These are phyloP conservation scores for Exophiala sp. DNA, from an alignment of 2,329 filamentous ascomycete genomes.

Conservation along the genomic window DNA sequence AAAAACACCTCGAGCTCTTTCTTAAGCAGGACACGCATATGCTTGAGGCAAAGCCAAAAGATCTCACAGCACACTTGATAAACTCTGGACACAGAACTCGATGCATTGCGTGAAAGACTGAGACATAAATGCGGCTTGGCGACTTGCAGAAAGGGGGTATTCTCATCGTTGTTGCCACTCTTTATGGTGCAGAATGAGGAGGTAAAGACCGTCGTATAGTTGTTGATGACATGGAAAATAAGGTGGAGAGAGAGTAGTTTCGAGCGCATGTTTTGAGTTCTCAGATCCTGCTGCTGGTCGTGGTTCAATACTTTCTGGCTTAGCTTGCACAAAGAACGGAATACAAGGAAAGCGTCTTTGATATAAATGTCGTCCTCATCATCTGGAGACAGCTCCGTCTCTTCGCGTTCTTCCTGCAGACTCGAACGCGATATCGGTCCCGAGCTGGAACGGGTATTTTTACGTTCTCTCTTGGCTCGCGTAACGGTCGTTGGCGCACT, in stretches of 20 bases:
- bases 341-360: conserved; percentile 93
- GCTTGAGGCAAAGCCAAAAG: conserved; percentile 95
- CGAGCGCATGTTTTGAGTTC: conserved; percentile 93
- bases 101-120: conserved; percentile 89
- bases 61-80: conserved; percentile 97
- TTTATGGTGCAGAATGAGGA: conserved; percentile 89
- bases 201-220: conserved; percentile 85
- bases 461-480: conserved; percentile 50
- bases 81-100: conserved; percentile 84
- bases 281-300: conserved; percentile 88
- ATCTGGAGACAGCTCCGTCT: conserved; percentile 43
- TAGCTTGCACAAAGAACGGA: conserved; percentile 94
- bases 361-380: conserved; percentile 90
- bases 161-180: conserved; percentile 75
- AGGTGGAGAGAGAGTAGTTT: conserved; percentile 94
- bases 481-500: conserved; percentile 66
- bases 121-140: conserved; percentile 96
- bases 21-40: conserved; percentile 91
- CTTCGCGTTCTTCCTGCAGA: conserved; percentile 38
- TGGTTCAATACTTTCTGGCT: conserved; percentile 87
- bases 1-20: conserved; percentile 98
- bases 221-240: conserved; percentile 91
- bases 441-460: conserved; percentile 43
- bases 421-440: conserved; percentile 37
- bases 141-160: conserved; percentile 87